phyloP scores from a whole-genome alignment of 148 eudicot genomes.

The Rhododendron ovatum region DNA sequence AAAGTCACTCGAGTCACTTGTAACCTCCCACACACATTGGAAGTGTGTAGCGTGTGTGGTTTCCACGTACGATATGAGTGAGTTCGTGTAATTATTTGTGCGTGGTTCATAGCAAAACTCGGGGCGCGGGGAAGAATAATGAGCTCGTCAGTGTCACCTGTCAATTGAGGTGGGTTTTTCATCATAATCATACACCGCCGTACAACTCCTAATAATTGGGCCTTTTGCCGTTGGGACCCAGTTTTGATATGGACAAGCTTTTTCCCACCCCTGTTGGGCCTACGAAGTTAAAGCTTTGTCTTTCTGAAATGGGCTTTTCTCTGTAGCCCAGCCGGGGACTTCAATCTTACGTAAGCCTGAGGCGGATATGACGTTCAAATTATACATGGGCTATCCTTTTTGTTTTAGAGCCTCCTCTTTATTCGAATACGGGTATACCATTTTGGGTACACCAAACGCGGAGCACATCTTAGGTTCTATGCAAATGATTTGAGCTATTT shows the following conservation, averaged over 20 bases:
- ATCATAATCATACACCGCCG: neutral
- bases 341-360: neutral
- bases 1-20: too few relatives aligned
- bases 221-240: neutral
- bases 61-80: neutral
- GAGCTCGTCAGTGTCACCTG: neutral
- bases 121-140: neutral
- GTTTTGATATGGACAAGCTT: neutral
- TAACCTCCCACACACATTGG: too few relatives aligned
- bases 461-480: too few relatives aligned
- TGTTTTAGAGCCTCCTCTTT: neutral
- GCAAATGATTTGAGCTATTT: too few relatives aligned
- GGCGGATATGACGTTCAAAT: constrained; percentile 8
- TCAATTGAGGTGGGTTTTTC: neutral
- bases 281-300: neutral
- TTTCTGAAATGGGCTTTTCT: neutral
- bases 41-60: too few relatives aligned
- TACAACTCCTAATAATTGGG: neutral
- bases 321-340: neutral
- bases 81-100: too few relatives aligned
- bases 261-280: neutral
- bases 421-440: too few relatives aligned
- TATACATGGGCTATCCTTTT: neutral
- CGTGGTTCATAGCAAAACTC: too few relatives aligned
- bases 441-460: too few relatives aligned